Base-by-base conservation (phyloP, 225 moss, liverwort and hornwort species). In the Climacium dendroides region DNA sequence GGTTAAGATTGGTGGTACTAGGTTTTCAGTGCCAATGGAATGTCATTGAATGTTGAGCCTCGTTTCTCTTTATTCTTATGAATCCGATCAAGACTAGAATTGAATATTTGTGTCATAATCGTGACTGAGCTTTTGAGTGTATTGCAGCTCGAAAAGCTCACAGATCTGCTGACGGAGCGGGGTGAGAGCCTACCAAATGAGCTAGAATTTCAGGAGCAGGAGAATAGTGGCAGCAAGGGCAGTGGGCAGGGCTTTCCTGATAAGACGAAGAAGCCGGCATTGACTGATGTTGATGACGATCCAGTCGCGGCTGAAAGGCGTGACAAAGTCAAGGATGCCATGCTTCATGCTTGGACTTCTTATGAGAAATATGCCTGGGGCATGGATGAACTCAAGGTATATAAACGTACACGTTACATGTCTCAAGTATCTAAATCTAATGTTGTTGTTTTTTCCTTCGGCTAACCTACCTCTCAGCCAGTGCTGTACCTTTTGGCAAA, bases 351-450 rank as follows among this genome's bases (percentile, higher is more conserved):
- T 80, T 98, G 97, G 97, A 91, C 92, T 87, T 90, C 93, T 24
- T 98, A 98, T 89, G 97, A 95, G 89, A 95, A 89, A 39, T 98
- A 97, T 89, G 98, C 98, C 19, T 98, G 97, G 97, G 98, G 98
- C 88, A 95, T 71, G 79, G 98, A 98, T 84, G 98, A 98, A 91
- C 90, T 98, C 79, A 87, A 92, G 96, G 96, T 96, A 32, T 64
- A 10, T 91, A 63, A 59, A 52, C 32, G 15, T 89, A n/a, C 41
- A 80, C 75, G 26, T 70, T 74, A 54, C 76, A 23, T 53, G 43
- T 67, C 37, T 72, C 67, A 50, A 82, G 59, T 79, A 82, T 86
- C 43, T 88, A 64, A 82, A 53, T 34, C 77, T 48, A 52, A 22
- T 86, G 47, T 39, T 59, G 26, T 81, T 63, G 53, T 20, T 76